Evolutionary conservation across 169 alveolate species (phyloP).

Genomic region (Plasmodium inui): DNA sequence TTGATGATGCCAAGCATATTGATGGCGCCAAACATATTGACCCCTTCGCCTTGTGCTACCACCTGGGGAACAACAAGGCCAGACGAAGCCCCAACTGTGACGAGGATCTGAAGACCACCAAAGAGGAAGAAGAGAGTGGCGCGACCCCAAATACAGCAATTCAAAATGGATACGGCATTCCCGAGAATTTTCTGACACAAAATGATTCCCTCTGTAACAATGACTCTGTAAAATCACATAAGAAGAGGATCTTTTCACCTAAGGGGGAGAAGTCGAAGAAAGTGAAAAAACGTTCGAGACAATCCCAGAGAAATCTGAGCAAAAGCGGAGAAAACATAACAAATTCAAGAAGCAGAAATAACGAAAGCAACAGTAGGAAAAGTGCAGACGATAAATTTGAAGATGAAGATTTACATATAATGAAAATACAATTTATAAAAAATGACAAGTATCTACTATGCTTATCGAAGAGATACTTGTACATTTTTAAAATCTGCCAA

Average conservation of each 20-base stretch:
- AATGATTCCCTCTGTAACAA: background rate
- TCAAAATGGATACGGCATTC: background rate
- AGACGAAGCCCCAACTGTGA: background rate
- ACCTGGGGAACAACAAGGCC: background rate
- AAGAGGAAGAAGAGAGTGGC: background rate
- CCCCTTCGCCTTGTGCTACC: background rate
- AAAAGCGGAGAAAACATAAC: conserved; percentile 9
- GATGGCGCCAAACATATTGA: background rate
- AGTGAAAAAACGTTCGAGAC: conserved; percentile 29
- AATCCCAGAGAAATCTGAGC: background rate
- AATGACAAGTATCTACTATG: conserved; percentile 51
- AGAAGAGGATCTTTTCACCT: conserved; percentile 8
- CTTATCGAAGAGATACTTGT: conserved; percentile 53
- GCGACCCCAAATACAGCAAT: background rate
- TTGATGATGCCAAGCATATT: background rate
- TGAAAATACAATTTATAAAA: conserved; percentile 59
- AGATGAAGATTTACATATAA: conserved; percentile 60
- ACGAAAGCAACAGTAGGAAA: conserved; percentile 26
- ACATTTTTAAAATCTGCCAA: conserved; percentile 37
- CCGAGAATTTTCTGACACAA: background rate
- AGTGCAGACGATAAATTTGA: conserved; percentile 13
- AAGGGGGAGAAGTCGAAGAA: conserved; percentile 23
- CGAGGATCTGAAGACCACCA: background rate
- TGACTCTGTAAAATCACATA: background rate
- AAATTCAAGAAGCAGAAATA: conserved; percentile 21